Evolutionary conservation across 1,284 basidiomycete genomes (phyloP).

Genomic region (Cutaneotrichosporon dermatis): DNA sequence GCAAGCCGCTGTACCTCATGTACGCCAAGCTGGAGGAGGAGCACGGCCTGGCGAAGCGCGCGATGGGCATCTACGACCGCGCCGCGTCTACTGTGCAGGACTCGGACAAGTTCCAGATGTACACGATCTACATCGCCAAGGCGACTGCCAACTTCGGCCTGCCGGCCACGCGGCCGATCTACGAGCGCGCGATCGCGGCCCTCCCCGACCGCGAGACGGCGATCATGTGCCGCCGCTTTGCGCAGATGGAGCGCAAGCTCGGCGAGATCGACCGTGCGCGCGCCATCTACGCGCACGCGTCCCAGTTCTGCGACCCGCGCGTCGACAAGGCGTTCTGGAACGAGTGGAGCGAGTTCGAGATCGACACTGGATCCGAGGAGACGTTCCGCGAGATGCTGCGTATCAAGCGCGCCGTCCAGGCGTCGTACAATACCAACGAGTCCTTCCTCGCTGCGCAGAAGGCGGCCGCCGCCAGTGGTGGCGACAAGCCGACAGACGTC

Average conservation of each 20-base stretch:
- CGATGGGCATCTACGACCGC: constrained; percentile 93
- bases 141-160: constrained; percentile 92
- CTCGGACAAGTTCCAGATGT: constrained; percentile 96
- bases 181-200: constrained; percentile 90
- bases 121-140: constrained; percentile 94
- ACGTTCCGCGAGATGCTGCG: constrained; percentile 98
- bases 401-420: constrained; percentile 96
- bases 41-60: constrained; percentile 86
- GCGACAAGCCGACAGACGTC: constrained; percentile 36
- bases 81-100: constrained; percentile 80
- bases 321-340: constrained; percentile 86
- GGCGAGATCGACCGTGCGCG: constrained; percentile 98
- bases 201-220: constrained; percentile 91
- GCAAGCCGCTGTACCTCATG: constrained; percentile 92
- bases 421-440: constrained; percentile 91
- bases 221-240: constrained; percentile 96
- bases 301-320: constrained; percentile 96
- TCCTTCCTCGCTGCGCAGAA: constrained; percentile 83
- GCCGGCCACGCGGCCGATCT: constrained; percentile 93
- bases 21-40: constrained; percentile 95
- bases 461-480: constrained; percentile 56
- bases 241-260: constrained; percentile 90
- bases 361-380: constrained; percentile 95
- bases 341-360: constrained; percentile 94
- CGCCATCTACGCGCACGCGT: constrained; percentile 93